These are phyloP conservation scores for Berkeleyomyces rouxiae DNA, from an alignment of 2,329 filamentous ascomycete species.

Conservation along the genomic window DNA sequence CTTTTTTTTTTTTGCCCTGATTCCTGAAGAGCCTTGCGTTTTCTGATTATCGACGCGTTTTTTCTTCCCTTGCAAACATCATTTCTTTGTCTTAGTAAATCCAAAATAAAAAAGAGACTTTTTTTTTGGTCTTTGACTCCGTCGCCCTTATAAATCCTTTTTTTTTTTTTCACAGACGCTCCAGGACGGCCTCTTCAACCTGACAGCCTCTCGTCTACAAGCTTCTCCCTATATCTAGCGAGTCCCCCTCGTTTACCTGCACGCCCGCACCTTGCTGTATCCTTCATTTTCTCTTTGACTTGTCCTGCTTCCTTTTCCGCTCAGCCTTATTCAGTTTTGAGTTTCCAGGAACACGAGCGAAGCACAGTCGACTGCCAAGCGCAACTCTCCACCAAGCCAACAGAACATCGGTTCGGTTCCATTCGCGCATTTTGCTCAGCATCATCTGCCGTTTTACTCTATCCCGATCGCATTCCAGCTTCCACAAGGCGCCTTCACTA, in stretches of 20 bases:
- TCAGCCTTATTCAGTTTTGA: neutral
- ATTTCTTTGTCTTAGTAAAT: neutral
- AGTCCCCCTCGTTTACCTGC: neutral
- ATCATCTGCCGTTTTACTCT: neutral
- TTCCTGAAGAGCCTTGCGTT: neutral
- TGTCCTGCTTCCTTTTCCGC: neutral
- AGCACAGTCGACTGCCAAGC: neutral
- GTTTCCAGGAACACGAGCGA: neutral
- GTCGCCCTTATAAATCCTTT: neutral
- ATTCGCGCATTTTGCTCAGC: too few species aligned
- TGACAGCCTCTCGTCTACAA: neutral
- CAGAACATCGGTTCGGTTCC: too few species aligned
- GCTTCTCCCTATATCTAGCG: neutral
- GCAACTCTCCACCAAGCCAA: too few species aligned
- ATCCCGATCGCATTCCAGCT: conserved; percentile 1
- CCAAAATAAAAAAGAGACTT: neutral
- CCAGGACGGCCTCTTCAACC: neutral
- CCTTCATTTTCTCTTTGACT: neutral
- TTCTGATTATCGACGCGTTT: neutral
- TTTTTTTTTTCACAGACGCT: neutral
- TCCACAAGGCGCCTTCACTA: conserved; percentile 25
- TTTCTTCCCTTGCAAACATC: neutral
- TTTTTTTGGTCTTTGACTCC: neutral
- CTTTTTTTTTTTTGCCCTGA: conserved; percentile 1
- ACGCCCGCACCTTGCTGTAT: neutral